phyloP scores from a whole-genome alignment of 2,329 filamentous ascomycete species.

The Curvularia verruculosa region DNA sequence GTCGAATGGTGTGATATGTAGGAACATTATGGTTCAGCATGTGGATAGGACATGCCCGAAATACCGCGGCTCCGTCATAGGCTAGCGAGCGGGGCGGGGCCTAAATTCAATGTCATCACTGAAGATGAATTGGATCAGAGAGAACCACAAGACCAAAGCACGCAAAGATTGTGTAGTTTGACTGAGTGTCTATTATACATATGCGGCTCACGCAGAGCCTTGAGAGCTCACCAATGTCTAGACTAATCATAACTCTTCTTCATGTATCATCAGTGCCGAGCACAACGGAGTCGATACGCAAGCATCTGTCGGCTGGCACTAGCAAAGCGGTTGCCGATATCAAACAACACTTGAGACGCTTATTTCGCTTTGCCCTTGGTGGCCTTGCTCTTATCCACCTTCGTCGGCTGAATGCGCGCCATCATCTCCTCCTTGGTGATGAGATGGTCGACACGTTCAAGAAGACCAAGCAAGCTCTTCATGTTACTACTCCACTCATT shows the following conservation, averaged over 20 bases:
- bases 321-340: conserved; percentile 18
- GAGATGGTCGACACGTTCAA: conserved; percentile 94
- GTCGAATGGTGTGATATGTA: not conserved
- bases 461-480: conserved; percentile 83
- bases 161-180: not conserved
- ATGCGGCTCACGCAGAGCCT: conserved; percentile 41
- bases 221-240: conserved; percentile 38
- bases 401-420: conserved; percentile 84
- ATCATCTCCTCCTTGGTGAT: conserved; percentile 99
- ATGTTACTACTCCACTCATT: conserved; percentile 99
- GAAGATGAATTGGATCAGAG: not conserved
- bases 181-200: conserved; percentile 44
- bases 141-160: not conserved
- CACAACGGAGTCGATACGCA: not conserved
- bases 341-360: conserved; percentile 1
- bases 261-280: conserved; percentile 7
- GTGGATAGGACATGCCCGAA: conserved; percentile 3
- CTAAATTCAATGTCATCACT: not conserved
- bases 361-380: conserved; percentile 46
- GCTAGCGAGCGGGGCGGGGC: conserved; percentile 4
- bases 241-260: conserved; percentile 36
- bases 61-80: conserved; percentile 13
- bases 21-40: not conserved
- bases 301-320: not conserved
- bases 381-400: conserved; percentile 51